Evolutionary conservation across 305 asterid species (phyloP).

Genomic region (Withania somnifera): DNA sequence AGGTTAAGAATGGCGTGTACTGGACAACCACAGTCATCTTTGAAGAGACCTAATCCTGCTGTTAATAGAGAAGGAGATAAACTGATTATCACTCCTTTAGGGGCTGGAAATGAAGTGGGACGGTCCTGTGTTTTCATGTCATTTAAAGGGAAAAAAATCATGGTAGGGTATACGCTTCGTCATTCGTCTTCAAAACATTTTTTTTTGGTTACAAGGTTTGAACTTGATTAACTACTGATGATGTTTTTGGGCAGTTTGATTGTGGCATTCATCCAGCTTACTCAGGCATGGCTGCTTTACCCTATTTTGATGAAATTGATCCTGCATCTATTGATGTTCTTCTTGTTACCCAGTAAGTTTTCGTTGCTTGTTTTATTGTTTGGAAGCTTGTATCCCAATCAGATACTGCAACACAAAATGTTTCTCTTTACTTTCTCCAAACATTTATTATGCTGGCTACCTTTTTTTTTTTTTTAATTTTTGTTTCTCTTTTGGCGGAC

Average conservation of each 20-base stretch:
- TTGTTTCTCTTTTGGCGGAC: background rate
- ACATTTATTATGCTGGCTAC: background rate
- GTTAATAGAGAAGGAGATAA: conserved; percentile 68
- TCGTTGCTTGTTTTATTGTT: conserved; percentile 8
- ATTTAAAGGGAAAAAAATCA: conserved; percentile 72
- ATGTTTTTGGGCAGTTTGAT: conserved; percentile 49
- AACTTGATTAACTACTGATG: background rate
- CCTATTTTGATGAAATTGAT: conserved; percentile 91
- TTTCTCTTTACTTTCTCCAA: background rate
- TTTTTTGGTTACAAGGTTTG: background rate
- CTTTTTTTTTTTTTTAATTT: background rate
- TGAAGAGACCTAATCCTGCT: conserved; percentile 31
- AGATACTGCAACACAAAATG: background rate
- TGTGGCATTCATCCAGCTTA: conserved; percentile 96
- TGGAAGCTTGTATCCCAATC: background rate
- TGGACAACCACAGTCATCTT: conserved; percentile 34
- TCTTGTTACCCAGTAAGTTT: conserved; percentile 80
- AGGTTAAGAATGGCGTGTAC: conserved; percentile 47
- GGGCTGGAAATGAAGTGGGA: conserved; percentile 97
- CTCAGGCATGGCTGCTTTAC: conserved; percentile 95
- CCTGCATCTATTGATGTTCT: conserved; percentile 80
- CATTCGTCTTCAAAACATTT: background rate
- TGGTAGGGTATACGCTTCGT: conserved; percentile 31
- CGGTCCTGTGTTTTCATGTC: conserved; percentile 91
- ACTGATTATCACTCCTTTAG: conserved; percentile 80